phyloP scores from a whole-genome alignment of 2,329 filamentous ascomycete genomes.

The Neofusicoccum cordaticola region DNA sequence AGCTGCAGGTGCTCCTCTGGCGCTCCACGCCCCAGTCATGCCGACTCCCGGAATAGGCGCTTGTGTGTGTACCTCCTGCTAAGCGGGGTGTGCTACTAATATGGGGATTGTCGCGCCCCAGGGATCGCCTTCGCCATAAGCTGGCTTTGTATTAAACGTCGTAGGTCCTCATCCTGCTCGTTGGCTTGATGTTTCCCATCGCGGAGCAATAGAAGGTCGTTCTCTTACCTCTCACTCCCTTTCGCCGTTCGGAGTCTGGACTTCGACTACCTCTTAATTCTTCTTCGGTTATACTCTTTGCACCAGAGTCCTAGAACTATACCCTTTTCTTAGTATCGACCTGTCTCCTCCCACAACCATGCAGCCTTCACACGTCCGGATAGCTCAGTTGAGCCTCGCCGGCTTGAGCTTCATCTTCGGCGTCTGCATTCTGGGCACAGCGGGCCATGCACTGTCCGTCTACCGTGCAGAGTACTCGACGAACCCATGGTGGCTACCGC shows the following conservation, averaged over 20 bases:
- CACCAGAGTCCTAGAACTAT: not conserved
- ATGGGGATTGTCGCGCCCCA: not conserved
- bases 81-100: constrained; percentile 2
- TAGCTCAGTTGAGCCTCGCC: constrained; percentile 34
- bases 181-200: not conserved
- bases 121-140: not conserved
- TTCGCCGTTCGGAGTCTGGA: constrained; percentile 8
- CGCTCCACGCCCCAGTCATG: not conserved
- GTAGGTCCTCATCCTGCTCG: not conserved
- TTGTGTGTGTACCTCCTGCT: not conserved
- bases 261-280: not conserved
- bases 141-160: constrained; percentile 1
- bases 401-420: constrained; percentile 34
- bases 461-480: constrained; percentile 42
- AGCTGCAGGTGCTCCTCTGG: not conserved
- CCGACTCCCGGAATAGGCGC: constrained; percentile 13
- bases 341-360: constrained; percentile 23
- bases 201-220: not conserved
- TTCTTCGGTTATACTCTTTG: not conserved
- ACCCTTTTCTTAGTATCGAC: not conserved
- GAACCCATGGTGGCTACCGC: constrained; percentile 48
- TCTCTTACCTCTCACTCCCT: not conserved
- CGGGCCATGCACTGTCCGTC: constrained; percentile 42
- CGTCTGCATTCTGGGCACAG: constrained; percentile 42
- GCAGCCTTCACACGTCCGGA: constrained; percentile 36